A percentile compares a stretch with the other conserved stretches of the same genome.
phyloP scores from a whole-genome alignment of 2,329 filamentous ascomycete genomes.

The Colletotrichum melonis region DNA sequence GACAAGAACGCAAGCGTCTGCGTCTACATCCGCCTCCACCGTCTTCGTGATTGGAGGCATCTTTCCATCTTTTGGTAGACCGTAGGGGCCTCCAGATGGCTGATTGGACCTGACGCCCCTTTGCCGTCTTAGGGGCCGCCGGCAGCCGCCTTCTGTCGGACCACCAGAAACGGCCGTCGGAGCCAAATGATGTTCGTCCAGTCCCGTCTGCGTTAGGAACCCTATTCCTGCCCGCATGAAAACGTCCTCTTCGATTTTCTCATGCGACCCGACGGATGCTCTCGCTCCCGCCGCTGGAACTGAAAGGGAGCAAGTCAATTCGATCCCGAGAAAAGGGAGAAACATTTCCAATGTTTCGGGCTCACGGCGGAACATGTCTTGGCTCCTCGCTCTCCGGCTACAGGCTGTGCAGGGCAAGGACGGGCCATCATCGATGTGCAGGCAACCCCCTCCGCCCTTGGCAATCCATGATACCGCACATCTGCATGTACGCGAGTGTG shows the following conservation, averaged over 20 bases:
- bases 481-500: slow-evolving; percentile 7
- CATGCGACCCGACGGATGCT: slow-evolving; percentile 28
- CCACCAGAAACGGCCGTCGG: slow-evolving; percentile 35
- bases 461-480: slow-evolving; percentile 1
- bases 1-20: slow-evolving; percentile 28
- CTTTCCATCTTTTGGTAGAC: not conserved
- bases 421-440: not conserved
- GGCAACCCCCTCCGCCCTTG: slow-evolving; percentile 20
- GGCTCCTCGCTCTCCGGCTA: slow-evolving; percentile 5
- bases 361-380: slow-evolving; percentile 22
- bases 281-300: slow-evolving; percentile 26
- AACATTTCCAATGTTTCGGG: not conserved
- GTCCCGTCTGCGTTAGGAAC: slow-evolving; percentile 20
- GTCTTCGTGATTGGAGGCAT: slow-evolving; percentile 26
- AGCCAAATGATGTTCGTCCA: slow-evolving; percentile 25
- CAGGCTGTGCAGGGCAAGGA: slow-evolving; percentile 19
- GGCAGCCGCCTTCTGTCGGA: slow-evolving; percentile 32
- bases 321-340: not conserved
- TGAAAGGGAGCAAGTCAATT: slow-evolving; percentile 17
- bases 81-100: slow-evolving; percentile 16
- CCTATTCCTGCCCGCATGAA: slow-evolving; percentile 31
- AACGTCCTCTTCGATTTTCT: slow-evolving; percentile 12
- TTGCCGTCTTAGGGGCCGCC: slow-evolving; percentile 27
- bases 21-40: not conserved
- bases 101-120: slow-evolving; percentile 31